Base-by-base conservation (phyloP, 305 asterid genomes). In the Fraxinus floribunda region DNA sequence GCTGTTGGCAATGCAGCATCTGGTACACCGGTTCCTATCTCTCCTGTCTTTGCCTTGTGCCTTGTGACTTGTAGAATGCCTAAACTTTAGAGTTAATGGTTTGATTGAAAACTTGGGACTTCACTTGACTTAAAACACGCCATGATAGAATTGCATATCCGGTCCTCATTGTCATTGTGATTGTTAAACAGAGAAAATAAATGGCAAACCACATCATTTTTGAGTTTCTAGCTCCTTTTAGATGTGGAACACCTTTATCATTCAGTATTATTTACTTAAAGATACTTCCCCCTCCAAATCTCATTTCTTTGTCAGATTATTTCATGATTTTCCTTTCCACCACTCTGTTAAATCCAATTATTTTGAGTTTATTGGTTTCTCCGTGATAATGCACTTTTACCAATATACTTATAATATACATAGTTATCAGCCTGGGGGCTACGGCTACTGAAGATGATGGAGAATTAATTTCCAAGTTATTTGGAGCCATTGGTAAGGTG, bases 401-500 rank as follows among this genome's bases (percentile, higher is more conserved):
- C 30, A 22, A 85, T 77, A 41, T 76, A 8, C 57, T 75, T 84
- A 81, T 84, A 26, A 55, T 80, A 78, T 77, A 44, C 78, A 62
- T 87, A 96, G 99, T 94, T 83, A 87, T 96, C 80, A 85, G 91
- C 89, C 85, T 93, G 86, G 98, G 97, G 68, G 84, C 86, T 22
- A 88, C 86, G 7, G 97, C 99, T 70, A 92, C 90, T 24, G 85
- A 91, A 86, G 93, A 88, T 32, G 98, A 96, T 44, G 99, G 94
- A 70, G 92, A 92, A 62, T 80, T 91, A 68, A 92, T 96, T 39
- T 22, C 94, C 60, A 88, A 79, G 78, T 41, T 96, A 78, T 96
- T 96, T 87, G 99, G 97, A 79, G 94, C 98, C 62, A 87, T 96
- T 49, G 99, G 99, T 13, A 96, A 91, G 91, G 96, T 96, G 78